Evolutionary conservation across 768 basidiomycete species (phyloP).

Genomic region (Amylocystis lapponica): DNA sequence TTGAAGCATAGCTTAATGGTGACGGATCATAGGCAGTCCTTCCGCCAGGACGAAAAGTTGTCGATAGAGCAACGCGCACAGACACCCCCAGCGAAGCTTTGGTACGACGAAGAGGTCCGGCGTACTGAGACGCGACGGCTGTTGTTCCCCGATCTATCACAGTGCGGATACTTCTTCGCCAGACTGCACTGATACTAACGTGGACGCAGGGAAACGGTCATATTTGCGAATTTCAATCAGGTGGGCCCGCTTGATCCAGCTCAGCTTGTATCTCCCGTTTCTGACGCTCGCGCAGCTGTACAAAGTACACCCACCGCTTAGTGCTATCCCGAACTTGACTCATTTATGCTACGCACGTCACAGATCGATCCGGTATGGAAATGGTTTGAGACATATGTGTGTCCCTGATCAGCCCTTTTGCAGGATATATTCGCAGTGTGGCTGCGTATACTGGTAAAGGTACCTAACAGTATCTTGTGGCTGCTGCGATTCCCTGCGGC

Average conservation of each 20-base stretch:
- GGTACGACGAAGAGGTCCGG: conserved; percentile 35
- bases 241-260: conserved; percentile 17
- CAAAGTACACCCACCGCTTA: conserved; percentile 3
- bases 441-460: conserved; percentile 39
- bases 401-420: conserved; percentile 1
- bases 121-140: conserved; percentile 31
- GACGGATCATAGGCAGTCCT: conserved; percentile 46
- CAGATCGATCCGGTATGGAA: no score
- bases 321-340: no score
- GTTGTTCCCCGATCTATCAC: conserved; percentile 40
- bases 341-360: no score
- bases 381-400: no score
- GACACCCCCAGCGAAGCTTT: conserved; percentile 20
- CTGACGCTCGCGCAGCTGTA: neutral
- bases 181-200: neutral
- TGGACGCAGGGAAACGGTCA: conserved; percentile 31
- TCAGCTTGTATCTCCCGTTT: neutral
- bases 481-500: conserved; percentile 44
- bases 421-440: conserved; percentile 42
- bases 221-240: conserved; percentile 53
- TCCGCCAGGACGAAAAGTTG: conserved; percentile 24
- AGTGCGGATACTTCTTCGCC: conserved; percentile 22
- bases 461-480: conserved; percentile 47
- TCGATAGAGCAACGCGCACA: conserved; percentile 10
- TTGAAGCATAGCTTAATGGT: conserved; percentile 42